A percentile compares a stretch with the other conserved stretches of the same genome.
These are phyloP conservation scores for Ogataea philodendri DNA, from an alignment of 805 yeast species.

Conservation along the genomic window DNA sequence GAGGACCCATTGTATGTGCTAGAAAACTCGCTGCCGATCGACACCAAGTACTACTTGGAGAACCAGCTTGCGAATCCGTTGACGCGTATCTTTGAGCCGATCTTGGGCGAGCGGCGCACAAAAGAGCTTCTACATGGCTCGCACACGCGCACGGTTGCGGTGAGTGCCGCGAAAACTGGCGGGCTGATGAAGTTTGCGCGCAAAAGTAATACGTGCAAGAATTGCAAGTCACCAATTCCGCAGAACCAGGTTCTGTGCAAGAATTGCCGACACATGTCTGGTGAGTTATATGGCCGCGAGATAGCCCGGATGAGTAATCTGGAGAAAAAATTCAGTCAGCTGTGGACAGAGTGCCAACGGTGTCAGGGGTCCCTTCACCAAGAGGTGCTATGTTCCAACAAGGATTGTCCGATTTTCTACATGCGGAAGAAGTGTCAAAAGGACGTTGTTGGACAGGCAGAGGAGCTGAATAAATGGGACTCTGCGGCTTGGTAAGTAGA, in stretches of 20 bases:
- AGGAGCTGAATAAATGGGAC: slow-evolving; percentile 67
- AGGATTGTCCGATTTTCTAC: slow-evolving; percentile 96
- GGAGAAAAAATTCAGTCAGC: slow-evolving; percentile 77
- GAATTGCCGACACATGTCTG: slow-evolving; percentile 70
- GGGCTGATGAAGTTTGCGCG: slow-evolving; percentile 88
- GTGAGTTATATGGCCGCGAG: slow-evolving; percentile 78
- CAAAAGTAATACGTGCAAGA: slow-evolving; percentile 83
- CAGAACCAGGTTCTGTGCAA: slow-evolving; percentile 57
- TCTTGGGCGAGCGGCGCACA: slow-evolving; percentile 81
- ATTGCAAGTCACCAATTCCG: slow-evolving; percentile 79
- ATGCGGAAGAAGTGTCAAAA: slow-evolving; percentile 89
- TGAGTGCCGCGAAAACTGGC: slow-evolving; percentile 74
- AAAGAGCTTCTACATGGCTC: slow-evolving; percentile 77
- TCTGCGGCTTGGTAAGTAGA: slow-evolving; percentile 47
- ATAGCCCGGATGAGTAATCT: slow-evolving; percentile 74
- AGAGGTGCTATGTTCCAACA: slow-evolving; percentile 91
- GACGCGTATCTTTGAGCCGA: slow-evolving; percentile 91
- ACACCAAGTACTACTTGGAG: slow-evolving; percentile 88
- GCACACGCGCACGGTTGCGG: slow-evolving; percentile 75
- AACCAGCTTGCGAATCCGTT: slow-evolving; percentile 92
- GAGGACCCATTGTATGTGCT: slow-evolving; percentile 94
- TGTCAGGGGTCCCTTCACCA: slow-evolving; percentile 96
- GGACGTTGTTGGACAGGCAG: slow-evolving; percentile 56
- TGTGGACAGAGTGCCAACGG: slow-evolving; percentile 98
- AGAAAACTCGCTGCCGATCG: slow-evolving; percentile 90